Percentiles rank a stretch among this genome's conserved stretches.
phyloP scores from a whole-genome alignment of 2,329 filamentous ascomycete species.

The Cercospora beticola region DNA sequence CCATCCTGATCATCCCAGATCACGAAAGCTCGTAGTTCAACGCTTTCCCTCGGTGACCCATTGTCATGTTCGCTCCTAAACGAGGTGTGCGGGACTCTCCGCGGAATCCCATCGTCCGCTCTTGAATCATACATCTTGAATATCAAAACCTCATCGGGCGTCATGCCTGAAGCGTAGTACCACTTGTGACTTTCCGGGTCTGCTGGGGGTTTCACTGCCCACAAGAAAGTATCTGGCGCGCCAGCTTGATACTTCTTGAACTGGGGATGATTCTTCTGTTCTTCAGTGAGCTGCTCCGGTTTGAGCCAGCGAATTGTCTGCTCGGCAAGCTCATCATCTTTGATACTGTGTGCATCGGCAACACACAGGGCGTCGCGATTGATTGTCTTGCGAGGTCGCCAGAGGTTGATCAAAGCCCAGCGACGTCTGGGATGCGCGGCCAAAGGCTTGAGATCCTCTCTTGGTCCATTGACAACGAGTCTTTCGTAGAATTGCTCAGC shows the following conservation, averaged over 20 bases:
- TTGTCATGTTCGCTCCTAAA: conserved; percentile 54
- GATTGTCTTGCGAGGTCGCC: conserved; percentile 15
- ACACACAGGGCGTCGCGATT: conserved; percentile 17
- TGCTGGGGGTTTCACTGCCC: conserved; percentile 5
- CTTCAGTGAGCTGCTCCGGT: conserved; percentile 12
- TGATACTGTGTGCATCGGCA: conserved; percentile 13
- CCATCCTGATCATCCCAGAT: conserved; percentile 40
- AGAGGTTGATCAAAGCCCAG: conserved; percentile 22
- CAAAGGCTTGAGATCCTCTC: conserved; percentile 13
- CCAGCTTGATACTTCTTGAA: conserved; percentile 13
- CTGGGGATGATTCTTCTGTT: neutral
- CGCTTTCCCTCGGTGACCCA: conserved; percentile 50
- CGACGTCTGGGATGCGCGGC: conserved; percentile 8
- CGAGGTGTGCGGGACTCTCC: conserved; percentile 57
- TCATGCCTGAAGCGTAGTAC: conserved; percentile 18
- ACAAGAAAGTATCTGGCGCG: conserved; percentile 12
- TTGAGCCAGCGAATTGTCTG: conserved; percentile 10
- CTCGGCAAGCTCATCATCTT: conserved; percentile 15
- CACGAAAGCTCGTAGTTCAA: conserved; percentile 57
- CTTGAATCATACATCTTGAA: conserved; percentile 65
- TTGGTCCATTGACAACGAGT: conserved; percentile 8
- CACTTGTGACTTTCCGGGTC: conserved; percentile 14
- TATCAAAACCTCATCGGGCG: conserved; percentile 52
- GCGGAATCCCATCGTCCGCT: conserved; percentile 51
- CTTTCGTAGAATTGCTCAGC: conserved; percentile 13